A percentile compares a stretch with the other conserved stretches of the same genome.
These are phyloP conservation scores for Pythium pyrilobum DNA, from an alignment of 352 stramenopile genomes.

Conservation along the genomic window DNA sequence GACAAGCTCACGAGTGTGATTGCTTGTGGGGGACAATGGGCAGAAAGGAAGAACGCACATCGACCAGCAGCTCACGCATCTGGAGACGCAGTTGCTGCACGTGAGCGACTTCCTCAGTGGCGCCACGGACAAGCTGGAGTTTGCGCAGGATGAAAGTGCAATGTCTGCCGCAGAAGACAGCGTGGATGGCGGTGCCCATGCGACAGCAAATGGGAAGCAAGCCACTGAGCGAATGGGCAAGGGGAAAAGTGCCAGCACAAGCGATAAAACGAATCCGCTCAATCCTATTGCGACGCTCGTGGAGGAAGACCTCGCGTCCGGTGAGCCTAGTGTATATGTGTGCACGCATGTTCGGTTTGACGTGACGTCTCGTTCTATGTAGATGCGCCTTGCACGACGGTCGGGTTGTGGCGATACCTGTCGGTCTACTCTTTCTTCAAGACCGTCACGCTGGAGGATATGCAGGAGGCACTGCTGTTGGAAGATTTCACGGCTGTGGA, in stretches of 20 bases:
- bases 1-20: neutral
- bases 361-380: neutral
- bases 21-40: neutral
- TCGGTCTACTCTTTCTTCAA: conserved; percentile 60
- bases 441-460: conserved; percentile 48
- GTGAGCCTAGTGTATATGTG: conserved; percentile 19
- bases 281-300: conserved; percentile 33
- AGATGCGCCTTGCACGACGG: conserved; percentile 66
- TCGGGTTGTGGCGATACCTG: conserved; percentile 64
- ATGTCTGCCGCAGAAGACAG: neutral
- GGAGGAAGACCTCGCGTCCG: conserved; percentile 61
- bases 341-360: neutral
- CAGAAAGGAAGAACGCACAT: conserved; percentile 47
- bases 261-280: conserved; percentile 23
- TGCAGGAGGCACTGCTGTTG: conserved; percentile 47
- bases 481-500: conserved; percentile 30
- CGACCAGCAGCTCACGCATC: conserved; percentile 51
- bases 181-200: neutral
- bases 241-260: neutral
- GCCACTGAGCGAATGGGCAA: neutral
- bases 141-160: conserved; percentile 4
- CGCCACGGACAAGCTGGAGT: conserved; percentile 34
- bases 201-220: neutral
- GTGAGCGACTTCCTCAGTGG: conserved; percentile 60
- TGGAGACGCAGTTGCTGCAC: conserved; percentile 53